These are phyloP conservation scores for Neurospora discreta DNA, from an alignment of 495 filamentous ascomycete species.

Conservation along the genomic window DNA sequence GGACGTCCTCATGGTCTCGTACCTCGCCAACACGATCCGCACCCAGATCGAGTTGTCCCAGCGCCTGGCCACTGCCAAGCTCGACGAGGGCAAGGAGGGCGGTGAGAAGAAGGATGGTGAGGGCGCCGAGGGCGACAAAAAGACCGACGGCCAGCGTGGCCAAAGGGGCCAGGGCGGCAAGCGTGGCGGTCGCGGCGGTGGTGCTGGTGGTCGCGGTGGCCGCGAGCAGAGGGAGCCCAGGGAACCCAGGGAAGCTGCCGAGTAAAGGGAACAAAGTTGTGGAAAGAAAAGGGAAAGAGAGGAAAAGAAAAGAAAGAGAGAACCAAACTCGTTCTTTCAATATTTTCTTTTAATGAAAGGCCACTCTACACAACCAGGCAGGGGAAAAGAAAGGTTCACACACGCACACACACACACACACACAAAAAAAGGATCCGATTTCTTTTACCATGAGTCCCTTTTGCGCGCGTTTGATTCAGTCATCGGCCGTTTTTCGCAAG, in stretches of 20 bases:
- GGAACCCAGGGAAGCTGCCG: slow-evolving; percentile 25
- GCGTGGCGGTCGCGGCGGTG: slow-evolving; percentile 31
- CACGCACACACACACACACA: no score
- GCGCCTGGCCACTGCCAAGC: slow-evolving; percentile 73
- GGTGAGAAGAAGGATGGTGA: slow-evolving; percentile 33
- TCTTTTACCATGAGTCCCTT: not conserved
- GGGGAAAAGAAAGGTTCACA: not conserved
- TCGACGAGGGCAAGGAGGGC: slow-evolving; percentile 48
- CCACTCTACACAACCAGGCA: not conserved
- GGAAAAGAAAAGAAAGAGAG: not conserved
- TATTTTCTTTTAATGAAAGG: not conserved
- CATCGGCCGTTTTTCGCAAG: not conserved
- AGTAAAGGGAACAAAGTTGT: slow-evolving; percentile 8
- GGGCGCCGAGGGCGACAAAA: slow-evolving; percentile 12
- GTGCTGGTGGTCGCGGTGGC: slow-evolving; percentile 28
- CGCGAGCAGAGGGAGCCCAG: slow-evolving; percentile 29
- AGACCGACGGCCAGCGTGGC: slow-evolving; percentile 16
- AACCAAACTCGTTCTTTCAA: not conserved
- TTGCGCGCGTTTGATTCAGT: not conserved
- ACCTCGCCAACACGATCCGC: slow-evolving; percentile 95
- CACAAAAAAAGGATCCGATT: not conserved
- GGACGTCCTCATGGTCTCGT: slow-evolving; percentile 92
- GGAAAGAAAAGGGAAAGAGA: not conserved
- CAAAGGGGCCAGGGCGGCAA: slow-evolving; percentile 21
- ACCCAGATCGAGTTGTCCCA: slow-evolving; percentile 98